Conservation (phyloP, 2,329 filamentous ascomycete genomes). For the Colletotrichum trifolii region DNA sequence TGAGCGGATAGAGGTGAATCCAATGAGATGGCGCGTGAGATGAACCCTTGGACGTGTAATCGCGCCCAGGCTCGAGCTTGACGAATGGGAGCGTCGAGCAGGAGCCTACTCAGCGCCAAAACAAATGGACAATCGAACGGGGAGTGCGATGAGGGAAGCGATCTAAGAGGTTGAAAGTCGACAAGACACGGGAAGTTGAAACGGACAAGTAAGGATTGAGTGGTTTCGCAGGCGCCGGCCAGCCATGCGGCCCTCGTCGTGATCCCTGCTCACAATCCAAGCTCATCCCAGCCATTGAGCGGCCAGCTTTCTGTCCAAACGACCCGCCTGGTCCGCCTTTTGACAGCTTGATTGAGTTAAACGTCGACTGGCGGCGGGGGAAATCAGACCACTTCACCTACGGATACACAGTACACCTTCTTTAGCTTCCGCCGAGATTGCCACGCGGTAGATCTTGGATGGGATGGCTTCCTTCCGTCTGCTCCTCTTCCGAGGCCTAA, state of each 20-base stretch:
- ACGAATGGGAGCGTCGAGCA: neutral
- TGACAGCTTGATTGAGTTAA: conserved; percentile 7
- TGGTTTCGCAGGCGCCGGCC: conserved; percentile 37
- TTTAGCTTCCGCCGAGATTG: conserved; percentile 1
- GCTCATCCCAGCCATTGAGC: conserved; percentile 19
- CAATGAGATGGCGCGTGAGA: conserved; percentile 17
- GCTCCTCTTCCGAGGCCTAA: neutral
- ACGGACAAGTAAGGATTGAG: conserved; percentile 7
- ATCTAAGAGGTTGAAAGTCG: neutral
- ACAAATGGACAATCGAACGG: neutral
- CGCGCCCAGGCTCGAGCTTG: conserved; percentile 1
- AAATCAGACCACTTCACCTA: conserved; percentile 35
- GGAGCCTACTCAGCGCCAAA: conserved; percentile 32
- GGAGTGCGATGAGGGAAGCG: conserved; percentile 2
- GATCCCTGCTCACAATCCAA: neutral
- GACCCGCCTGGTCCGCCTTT: conserved; percentile 3
- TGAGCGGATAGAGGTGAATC: conserved; percentile 10
- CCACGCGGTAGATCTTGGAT: conserved; percentile 16
- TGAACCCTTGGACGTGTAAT: conserved; percentile 1
- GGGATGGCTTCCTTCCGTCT: neutral
- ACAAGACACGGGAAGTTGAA: conserved; percentile 16
- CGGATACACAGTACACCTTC: conserved; percentile 4
- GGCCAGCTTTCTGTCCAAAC: conserved; percentile 3
- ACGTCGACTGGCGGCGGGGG: neutral
- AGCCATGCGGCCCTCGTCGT: neutral